phyloP scores from a whole-genome alignment of 768 basidiomycete genomes.

The Tricholoma matsutake region DNA sequence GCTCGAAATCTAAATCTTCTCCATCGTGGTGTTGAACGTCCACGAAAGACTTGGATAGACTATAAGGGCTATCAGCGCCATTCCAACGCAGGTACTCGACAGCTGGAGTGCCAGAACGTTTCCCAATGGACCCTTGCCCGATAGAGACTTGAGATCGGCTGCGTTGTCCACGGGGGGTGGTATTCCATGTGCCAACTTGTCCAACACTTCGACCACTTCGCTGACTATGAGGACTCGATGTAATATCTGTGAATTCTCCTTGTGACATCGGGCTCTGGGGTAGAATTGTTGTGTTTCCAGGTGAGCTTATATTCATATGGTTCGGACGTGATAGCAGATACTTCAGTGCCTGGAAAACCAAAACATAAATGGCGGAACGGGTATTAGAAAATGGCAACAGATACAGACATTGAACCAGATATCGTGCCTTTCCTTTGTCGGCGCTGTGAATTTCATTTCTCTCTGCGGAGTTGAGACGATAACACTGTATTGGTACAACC shows the following conservation, averaged over 20 bases:
- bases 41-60: constrained; percentile 68
- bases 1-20: constrained; percentile 78
- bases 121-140: constrained; percentile 64
- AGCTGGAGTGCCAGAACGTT: constrained; percentile 88
- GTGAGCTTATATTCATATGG: constrained; percentile 34
- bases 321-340: constrained; percentile 82
- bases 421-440: constrained; percentile 92
- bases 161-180: constrained; percentile 73
- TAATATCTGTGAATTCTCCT: constrained; percentile 43
- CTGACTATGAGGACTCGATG: constrained; percentile 71
- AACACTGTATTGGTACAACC: constrained; percentile 89
- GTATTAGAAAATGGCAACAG: constrained; percentile 6
- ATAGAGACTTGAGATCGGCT: constrained; percentile 79
- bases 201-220: constrained; percentile 61
- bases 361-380: constrained; percentile 11
- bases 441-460: constrained; percentile 99
- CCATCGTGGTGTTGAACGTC: constrained; percentile 48
- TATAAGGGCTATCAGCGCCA: constrained; percentile 71
- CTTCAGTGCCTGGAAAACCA: constrained; percentile 67
- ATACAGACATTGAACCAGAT: constrained; percentile 87
- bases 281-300: constrained; percentile 33
- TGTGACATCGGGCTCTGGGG: constrained; percentile 51
- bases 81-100: constrained; percentile 86
- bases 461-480: constrained; percentile 89
- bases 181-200: constrained; percentile 64